These are phyloP conservation scores for Niveomyces coronatus DNA, from an alignment of 2,329 filamentous ascomycete species.

Conservation along the genomic window DNA sequence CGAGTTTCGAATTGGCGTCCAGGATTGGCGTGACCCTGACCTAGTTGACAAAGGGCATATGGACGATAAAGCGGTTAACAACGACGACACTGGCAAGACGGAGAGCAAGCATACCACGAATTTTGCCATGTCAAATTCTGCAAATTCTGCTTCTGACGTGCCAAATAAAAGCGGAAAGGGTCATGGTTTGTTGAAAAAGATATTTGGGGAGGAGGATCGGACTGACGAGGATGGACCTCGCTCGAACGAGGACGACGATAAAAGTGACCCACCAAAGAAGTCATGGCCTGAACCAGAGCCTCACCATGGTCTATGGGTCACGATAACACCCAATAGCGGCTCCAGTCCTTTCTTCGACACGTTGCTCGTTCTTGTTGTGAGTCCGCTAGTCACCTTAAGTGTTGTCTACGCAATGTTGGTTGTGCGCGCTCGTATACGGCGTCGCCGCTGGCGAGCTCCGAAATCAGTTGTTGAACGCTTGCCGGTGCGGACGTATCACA, in stretches of 20 bases:
- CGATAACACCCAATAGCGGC: conserved; percentile 80
- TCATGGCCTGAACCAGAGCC: conserved; percentile 19
- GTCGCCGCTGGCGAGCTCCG: conserved; percentile 89
- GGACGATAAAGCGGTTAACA: conserved; percentile 10
- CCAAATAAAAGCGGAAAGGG: conserved; percentile 13
- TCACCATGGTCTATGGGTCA: conserved; percentile 84
- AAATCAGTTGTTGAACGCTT: conserved; percentile 91
- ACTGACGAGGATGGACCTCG: conserved; percentile 15
- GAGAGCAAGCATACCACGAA: conserved; percentile 8
- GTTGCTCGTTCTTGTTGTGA: conserved; percentile 89
- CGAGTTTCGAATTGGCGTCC: conserved; percentile 70
- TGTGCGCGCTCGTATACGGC: conserved; percentile 76
- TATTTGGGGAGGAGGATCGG: conserved; percentile 37
- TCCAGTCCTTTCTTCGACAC: conserved; percentile 94
- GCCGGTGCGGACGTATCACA: conserved; percentile 93
- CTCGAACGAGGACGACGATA: conserved; percentile 16
- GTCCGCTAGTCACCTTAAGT: conserved; percentile 82
- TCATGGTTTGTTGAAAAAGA: conserved; percentile 34
- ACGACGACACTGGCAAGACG: conserved; percentile 2
- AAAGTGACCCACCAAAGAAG: conserved; percentile 13
- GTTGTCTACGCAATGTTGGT: conserved; percentile 86
- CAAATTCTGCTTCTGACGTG: background rate
- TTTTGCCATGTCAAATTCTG: background rate
- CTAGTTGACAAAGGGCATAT: conserved; percentile 19
- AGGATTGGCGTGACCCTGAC: conserved; percentile 78